Evolutionary conservation across 2,329 filamentous ascomycete genomes (phyloP).

Genomic region (Cladosporium halotolerans): DNA sequence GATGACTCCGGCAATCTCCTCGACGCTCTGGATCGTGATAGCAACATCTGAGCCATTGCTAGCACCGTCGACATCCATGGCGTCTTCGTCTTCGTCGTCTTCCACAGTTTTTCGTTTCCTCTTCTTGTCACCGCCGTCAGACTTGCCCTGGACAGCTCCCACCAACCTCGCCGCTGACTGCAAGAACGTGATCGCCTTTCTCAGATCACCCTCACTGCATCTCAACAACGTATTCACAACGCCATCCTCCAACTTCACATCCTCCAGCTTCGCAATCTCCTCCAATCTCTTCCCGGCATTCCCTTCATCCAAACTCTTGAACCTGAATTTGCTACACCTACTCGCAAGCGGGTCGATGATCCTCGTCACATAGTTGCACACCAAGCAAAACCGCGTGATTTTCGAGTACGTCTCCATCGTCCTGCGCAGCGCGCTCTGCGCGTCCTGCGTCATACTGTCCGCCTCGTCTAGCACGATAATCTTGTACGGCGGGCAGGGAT

Average conservation of each 20-base stretch:
- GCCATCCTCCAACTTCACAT: conserved; percentile 67
- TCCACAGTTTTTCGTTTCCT: conserved; percentile 45
- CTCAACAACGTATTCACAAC: conserved; percentile 77
- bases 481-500: conserved; percentile 96
- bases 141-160: conserved; percentile 49
- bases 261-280: conserved; percentile 75
- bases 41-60: conserved; percentile 16
- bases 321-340: conserved; percentile 93
- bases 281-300: conserved; percentile 74
- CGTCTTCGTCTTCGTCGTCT: conserved; percentile 57
- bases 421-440: conserved; percentile 81
- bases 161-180: conserved; percentile 90
- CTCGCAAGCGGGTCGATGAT: conserved; percentile 95
- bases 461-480: conserved; percentile 98
- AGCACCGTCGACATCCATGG: conserved; percentile 42
- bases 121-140: conserved; percentile 28
- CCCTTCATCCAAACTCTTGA: conserved; percentile 86
- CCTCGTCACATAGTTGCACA: conserved; percentile 97
- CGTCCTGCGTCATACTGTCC: conserved; percentile 98
- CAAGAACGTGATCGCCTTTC: conserved; percentile 92
- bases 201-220: conserved; percentile 87
- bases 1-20: conserved; percentile 95
- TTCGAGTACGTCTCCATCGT: conserved; percentile 98
- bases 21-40: conserved; percentile 72
- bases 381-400: conserved; percentile 93